Evolutionary conservation across 257 asterid species (phyloP).

Genomic region (Solanum clarkiae): DNA sequence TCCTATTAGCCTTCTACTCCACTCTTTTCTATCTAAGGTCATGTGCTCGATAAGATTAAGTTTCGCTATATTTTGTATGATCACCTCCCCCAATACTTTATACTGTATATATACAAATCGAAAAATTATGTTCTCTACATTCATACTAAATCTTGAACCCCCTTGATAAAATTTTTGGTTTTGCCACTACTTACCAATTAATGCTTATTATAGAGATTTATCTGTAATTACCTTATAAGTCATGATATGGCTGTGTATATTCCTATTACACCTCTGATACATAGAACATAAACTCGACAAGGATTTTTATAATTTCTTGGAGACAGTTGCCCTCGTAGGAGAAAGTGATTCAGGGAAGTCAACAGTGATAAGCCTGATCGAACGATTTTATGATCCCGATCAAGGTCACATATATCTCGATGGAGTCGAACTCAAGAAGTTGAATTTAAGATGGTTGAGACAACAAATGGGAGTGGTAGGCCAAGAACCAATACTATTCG

Average conservation of each 20-base stretch:
- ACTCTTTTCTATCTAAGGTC: too few species aligned
- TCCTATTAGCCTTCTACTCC: too few species aligned
- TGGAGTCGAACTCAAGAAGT: slow-evolving; percentile 3
- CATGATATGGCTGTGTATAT: neutral
- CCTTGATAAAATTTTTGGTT: too few species aligned
- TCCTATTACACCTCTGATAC: neutral
- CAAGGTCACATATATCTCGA: slow-evolving; percentile 6
- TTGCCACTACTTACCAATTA: too few species aligned
- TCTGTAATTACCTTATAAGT: too few species aligned
- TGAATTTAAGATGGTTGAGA: slow-evolving; percentile 10
- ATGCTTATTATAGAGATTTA: too few species aligned
- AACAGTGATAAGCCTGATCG: slow-evolving; percentile 17
- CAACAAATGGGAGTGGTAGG: slow-evolving; percentile 19
- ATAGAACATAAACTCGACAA: neutral
- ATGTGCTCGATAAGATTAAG: too few species aligned
- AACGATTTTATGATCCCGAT: slow-evolving; percentile 9
- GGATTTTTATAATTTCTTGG: neutral
- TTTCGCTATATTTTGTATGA: too few species aligned
- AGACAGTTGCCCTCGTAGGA: slow-evolving; percentile 31
- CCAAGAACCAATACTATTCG: slow-evolving; percentile 10
- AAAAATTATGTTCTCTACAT: too few species aligned
- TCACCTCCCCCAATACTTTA: too few species aligned
- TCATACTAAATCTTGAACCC: too few species aligned
- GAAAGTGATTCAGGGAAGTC: slow-evolving; percentile 38
- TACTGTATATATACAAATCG: too few species aligned